Conservation (phyloP, 2,329 filamentous ascomycete genomes). For the Magnaporthiopsis poae region DNA sequence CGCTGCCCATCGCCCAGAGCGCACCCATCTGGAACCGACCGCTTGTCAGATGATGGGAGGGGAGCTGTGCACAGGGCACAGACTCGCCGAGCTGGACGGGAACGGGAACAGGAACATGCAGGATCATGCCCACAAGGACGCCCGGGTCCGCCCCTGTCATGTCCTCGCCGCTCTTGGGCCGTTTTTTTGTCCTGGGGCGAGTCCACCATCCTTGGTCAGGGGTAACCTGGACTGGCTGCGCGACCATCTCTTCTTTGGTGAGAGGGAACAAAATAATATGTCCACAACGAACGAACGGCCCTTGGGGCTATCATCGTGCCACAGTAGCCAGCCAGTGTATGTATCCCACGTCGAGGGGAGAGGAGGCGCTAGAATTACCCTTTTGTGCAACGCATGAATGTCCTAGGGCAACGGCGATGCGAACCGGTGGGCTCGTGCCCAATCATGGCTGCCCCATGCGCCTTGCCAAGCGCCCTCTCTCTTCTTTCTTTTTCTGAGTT, state of each 20-base stretch:
- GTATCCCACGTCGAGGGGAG: not conserved
- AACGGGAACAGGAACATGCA: not conserved
- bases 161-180: not conserved
- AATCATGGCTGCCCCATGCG: not conserved
- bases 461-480: not conserved
- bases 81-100: conserved; percentile 1
- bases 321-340: not conserved
- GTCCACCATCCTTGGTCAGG: not conserved
- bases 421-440: not conserved
- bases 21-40: not conserved
- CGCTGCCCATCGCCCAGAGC: not conserved
- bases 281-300: not conserved
- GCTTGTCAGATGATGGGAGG: not conserved
- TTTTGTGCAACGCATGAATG: not conserved
- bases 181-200: not conserved
- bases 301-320: not conserved
- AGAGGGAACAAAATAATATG: no score
- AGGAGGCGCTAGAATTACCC: not conserved
- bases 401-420: not conserved
- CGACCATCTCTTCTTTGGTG: not conserved
- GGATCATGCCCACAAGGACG: not conserved
- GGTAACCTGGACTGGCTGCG: not conserved
- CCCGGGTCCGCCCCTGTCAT: not conserved
- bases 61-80: not conserved
- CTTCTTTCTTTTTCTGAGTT: not conserved